phyloP scores from a whole-genome alignment of 768 basidiomycete species.

The Tricholoma sp. region DNA sequence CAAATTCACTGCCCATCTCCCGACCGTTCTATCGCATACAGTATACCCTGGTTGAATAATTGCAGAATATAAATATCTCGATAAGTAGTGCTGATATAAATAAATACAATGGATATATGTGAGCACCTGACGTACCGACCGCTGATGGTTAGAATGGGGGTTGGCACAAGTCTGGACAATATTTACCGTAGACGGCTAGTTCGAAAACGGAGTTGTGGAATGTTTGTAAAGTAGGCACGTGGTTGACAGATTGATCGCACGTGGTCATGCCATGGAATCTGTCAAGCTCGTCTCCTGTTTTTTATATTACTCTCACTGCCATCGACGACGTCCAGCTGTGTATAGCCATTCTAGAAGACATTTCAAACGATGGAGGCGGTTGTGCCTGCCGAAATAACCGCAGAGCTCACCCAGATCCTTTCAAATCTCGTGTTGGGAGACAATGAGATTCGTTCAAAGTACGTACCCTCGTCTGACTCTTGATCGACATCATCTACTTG shows the following conservation, averaged over 20 bases:
- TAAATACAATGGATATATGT: too few relatives aligned
- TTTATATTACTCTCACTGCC: background rate
- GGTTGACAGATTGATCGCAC: background rate
- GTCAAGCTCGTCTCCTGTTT: background rate
- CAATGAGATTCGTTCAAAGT: constrained; percentile 77
- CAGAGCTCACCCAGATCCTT: constrained; percentile 77
- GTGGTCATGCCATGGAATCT: background rate
- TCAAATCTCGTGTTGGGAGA: constrained; percentile 82
- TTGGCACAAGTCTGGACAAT: background rate
- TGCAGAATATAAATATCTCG: too few relatives aligned
- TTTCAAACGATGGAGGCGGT: constrained; percentile 36
- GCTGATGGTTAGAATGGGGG: too few relatives aligned
- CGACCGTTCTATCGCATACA: too few relatives aligned
- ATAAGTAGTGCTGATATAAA: too few relatives aligned
- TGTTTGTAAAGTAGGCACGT: background rate
- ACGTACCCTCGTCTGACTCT: constrained; percentile 11
- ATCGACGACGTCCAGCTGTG: background rate
- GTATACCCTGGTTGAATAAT: too few relatives aligned
- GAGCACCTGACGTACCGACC: too few relatives aligned
- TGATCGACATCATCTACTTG: background rate
- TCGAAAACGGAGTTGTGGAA: background rate
- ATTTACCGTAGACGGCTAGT: background rate
- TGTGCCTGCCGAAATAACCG: constrained; percentile 65
- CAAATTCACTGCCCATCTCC: too few relatives aligned
- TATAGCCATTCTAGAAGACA: background rate